Percentiles rank a stretch among this genome's conserved stretches.
phyloP scores from a whole-genome alignment of 176 grass and related monocot species.

The Cenchrus fungigraminus region DNA sequence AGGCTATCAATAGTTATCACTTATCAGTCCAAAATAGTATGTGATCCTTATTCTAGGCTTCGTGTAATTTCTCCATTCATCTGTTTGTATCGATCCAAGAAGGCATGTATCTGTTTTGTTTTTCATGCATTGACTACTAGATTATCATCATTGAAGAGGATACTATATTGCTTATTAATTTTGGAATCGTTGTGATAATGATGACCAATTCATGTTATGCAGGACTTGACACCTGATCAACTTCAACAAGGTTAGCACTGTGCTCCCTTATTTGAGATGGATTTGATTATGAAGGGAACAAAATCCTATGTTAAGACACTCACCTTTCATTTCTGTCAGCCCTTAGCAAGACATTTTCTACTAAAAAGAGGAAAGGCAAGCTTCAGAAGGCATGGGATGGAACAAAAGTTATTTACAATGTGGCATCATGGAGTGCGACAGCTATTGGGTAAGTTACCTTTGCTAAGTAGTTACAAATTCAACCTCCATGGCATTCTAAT shows the following conservation, averaged over 20 bases:
- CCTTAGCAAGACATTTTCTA: conserved; percentile 90
- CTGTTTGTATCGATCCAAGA: conserved; percentile 1
- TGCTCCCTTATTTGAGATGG: conserved; percentile 25
- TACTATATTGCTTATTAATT: background rate
- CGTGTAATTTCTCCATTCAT: background rate
- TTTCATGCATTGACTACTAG: background rate
- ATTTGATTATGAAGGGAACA: background rate
- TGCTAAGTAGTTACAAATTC: background rate
- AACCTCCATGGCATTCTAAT: background rate
- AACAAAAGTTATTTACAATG: conserved; percentile 88
- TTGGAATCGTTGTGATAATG: conserved; percentile 23
- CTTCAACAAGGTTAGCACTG: conserved; percentile 75
- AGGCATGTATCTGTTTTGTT: background rate
- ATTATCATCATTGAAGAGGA: conserved; percentile 20
- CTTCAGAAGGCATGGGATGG: conserved; percentile 93
- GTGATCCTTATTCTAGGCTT: conserved; percentile 3
- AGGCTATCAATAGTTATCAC: background rate
- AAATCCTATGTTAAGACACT: background rate
- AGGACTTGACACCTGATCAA: conserved; percentile 95
- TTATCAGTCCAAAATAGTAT: background rate
- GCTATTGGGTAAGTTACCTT: conserved; percentile 70
- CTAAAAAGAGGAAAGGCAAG: conserved; percentile 81
- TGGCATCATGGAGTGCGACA: conserved; percentile 92
- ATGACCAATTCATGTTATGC: conserved; percentile 49
- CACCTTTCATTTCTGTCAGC: conserved; percentile 38